phyloP scores from a whole-genome alignment of 768 basidiomycete species.

The Nidula microcarpa region DNA sequence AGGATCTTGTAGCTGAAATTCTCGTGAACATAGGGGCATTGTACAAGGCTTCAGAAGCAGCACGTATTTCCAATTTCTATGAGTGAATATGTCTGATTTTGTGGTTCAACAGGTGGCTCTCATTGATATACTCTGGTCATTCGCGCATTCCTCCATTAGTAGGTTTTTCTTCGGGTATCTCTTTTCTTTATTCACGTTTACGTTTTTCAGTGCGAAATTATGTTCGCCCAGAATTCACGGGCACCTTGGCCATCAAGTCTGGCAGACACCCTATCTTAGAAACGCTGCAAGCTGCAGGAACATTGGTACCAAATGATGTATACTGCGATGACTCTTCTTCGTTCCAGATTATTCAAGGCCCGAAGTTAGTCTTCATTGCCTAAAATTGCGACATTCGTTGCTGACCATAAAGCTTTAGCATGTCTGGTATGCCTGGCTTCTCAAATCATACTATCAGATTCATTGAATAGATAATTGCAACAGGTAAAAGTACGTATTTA shows the following conservation, averaged over 20 bases:
- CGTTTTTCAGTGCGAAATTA: not conserved
- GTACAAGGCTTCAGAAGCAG: slow-evolving; percentile 90
- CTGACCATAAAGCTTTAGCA: not conserved
- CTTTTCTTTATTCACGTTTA: slow-evolving; percentile 33
- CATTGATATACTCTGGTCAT: slow-evolving; percentile 88
- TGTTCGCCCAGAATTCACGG: slow-evolving; percentile 90
- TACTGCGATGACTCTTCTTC: slow-evolving; percentile 81
- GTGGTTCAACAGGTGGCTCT: slow-evolving; percentile 45
- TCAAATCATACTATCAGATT: not conserved
- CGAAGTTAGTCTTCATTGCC: slow-evolving; percentile 54
- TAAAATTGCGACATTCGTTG: not conserved
- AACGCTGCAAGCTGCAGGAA: slow-evolving; percentile 60
- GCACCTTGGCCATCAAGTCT: slow-evolving; percentile 82
- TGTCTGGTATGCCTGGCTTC: not conserved
- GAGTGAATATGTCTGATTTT: no score
- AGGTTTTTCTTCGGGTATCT: slow-evolving; percentile 37
- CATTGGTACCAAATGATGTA: slow-evolving; percentile 84
- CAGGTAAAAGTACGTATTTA: slow-evolving; percentile 92
- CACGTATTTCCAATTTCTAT: no score
- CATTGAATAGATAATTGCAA: not conserved
- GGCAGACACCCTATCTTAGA: slow-evolving; percentile 90
- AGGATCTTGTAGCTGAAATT: slow-evolving; percentile 71
- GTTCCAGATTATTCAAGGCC: slow-evolving; percentile 92
- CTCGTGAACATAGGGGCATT: slow-evolving; percentile 72
- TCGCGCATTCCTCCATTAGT: slow-evolving; percentile 83